These are phyloP conservation scores for Suhomyces terraborum DNA, from an alignment of 1,139 yeast genomes.

Conservation along the genomic window DNA sequence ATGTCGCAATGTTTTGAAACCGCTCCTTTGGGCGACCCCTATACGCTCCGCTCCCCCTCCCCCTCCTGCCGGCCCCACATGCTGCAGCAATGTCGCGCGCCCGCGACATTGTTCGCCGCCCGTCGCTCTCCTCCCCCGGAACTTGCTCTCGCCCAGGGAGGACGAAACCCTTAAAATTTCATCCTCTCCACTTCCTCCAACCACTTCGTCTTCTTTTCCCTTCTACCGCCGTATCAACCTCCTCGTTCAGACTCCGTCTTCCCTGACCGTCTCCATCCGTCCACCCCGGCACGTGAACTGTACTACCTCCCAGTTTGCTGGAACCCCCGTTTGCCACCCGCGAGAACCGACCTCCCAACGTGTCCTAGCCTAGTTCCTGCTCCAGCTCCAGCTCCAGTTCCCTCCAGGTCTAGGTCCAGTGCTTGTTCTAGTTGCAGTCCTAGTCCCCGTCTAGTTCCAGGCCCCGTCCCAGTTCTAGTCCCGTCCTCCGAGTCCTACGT, in stretches of 20 bases:
- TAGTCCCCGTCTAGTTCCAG: too few relatives aligned
- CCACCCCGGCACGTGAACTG: background rate
- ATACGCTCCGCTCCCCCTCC: background rate
- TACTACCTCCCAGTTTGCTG: background rate
- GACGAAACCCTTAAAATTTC: constrained; percentile 1
- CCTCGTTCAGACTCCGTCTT: background rate
- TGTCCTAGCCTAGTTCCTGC: too few relatives aligned
- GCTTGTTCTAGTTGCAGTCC: too few relatives aligned
- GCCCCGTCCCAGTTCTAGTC: too few relatives aligned
- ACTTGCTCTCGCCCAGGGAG: constrained; percentile 6
- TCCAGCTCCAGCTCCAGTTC: too few relatives aligned
- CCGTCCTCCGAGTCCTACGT: too few relatives aligned
- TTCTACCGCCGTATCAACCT: background rate
- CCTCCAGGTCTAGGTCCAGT: too few relatives aligned
- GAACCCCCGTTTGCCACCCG: constrained; percentile 9
- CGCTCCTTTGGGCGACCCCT: constrained; percentile 8
- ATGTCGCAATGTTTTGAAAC: constrained; percentile 10
- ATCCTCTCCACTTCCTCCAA: background rate
- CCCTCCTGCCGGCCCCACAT: background rate
- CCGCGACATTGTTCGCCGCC: constrained; percentile 11
- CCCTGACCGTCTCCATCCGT: background rate
- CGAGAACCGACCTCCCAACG: constrained; percentile 1
- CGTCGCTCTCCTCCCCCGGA: constrained; percentile 9
- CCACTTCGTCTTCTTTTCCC: background rate
- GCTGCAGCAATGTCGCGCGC: constrained; percentile 6